Conservation (phyloP, 129 eudicot species). For the Calendula officinalis region DNA sequence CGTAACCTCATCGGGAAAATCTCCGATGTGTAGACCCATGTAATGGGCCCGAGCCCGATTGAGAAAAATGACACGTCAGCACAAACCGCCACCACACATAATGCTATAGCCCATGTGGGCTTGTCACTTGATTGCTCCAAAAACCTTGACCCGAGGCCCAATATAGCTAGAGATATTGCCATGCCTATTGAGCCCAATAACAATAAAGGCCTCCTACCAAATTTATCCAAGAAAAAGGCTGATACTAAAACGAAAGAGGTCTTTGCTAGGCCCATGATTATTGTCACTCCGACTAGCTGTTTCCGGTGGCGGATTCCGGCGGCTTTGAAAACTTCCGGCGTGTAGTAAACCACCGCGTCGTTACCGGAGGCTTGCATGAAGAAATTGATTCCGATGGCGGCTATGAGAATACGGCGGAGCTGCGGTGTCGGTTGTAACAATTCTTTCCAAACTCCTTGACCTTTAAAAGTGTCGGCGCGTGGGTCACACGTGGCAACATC, state of each 20-base stretch:
- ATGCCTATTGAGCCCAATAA: constrained; percentile 65
- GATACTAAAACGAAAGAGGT: constrained; percentile 62
- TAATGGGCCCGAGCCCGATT: constrained; percentile 86
- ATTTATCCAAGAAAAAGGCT: constrained; percentile 61
- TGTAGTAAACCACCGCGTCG: constrained; percentile 90
- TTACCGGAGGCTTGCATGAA: constrained; percentile 95
- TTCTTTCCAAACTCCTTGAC: constrained; percentile 80
- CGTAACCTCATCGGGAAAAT: constrained; percentile 73
- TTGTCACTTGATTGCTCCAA: constrained; percentile 45
- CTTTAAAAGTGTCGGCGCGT: constrained; percentile 32
- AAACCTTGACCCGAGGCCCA: constrained; percentile 60
- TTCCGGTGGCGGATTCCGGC: constrained; percentile 54
- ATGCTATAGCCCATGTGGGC: constrained; percentile 67
- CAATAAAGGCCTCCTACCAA: constrained; percentile 73
- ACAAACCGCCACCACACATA: constrained; percentile 68
- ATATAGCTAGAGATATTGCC: constrained; percentile 45
- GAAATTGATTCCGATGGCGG: constrained; percentile 83
- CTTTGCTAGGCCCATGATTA: constrained; percentile 75
- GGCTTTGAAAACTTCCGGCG: constrained; percentile 63
- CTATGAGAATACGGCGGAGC: constrained; percentile 55
- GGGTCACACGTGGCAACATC: constrained; percentile 9
- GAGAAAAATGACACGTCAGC: constrained; percentile 79
- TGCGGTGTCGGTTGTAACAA: constrained; percentile 44
- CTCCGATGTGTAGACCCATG: constrained; percentile 90
- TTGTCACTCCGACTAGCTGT: constrained; percentile 57